A percentile compares a stretch with the other conserved stretches of the same genome.
Conservation (phyloP, 2,329 filamentous ascomycete genomes). For the Fusarium mexicanum region DNA sequence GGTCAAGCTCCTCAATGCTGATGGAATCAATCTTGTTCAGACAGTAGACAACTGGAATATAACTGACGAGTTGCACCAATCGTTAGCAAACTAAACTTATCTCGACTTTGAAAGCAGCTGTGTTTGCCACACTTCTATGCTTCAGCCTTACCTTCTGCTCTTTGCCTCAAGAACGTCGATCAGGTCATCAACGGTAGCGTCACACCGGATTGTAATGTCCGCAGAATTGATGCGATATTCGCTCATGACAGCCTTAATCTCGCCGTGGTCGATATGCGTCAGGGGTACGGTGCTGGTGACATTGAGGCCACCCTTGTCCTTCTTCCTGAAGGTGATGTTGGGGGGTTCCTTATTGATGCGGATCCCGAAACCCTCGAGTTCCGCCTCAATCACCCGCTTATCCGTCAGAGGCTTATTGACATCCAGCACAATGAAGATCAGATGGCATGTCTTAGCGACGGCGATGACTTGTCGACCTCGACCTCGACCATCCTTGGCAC, state of each 20-base stretch:
- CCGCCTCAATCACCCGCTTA: slow-evolving; percentile 93
- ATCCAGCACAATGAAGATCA: slow-evolving; percentile 98
- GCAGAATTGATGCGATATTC: slow-evolving; percentile 97
- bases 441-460: slow-evolving; percentile 96
- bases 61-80: slow-evolving; percentile 61
- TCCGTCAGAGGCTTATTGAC: slow-evolving; percentile 98
- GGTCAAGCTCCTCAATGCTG: slow-evolving; percentile 95
- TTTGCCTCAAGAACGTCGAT: slow-evolving; percentile 97
- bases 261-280: slow-evolving; percentile 91
- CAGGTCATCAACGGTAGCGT: slow-evolving; percentile 95
- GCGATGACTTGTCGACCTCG: slow-evolving; percentile 98
- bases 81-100: slow-evolving; percentile 22
- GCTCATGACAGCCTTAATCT: slow-evolving; percentile 97
- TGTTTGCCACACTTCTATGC: slow-evolving; percentile 2
- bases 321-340: slow-evolving; percentile 99
- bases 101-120: not conserved
- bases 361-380: slow-evolving; percentile 97
- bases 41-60: slow-evolving; percentile 99
- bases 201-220: slow-evolving; percentile 96
- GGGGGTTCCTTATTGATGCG: slow-evolving; percentile 96
- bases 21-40: slow-evolving; percentile 99
- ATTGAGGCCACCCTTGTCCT: slow-evolving; percentile 96
- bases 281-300: slow-evolving; percentile 95
- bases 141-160: slow-evolving; percentile 65
- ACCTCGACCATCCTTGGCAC: slow-evolving; percentile 97